phyloP scores from a whole-genome alignment of 2,329 filamentous ascomycete species.

The Phyllosticta citribraziliensis region DNA sequence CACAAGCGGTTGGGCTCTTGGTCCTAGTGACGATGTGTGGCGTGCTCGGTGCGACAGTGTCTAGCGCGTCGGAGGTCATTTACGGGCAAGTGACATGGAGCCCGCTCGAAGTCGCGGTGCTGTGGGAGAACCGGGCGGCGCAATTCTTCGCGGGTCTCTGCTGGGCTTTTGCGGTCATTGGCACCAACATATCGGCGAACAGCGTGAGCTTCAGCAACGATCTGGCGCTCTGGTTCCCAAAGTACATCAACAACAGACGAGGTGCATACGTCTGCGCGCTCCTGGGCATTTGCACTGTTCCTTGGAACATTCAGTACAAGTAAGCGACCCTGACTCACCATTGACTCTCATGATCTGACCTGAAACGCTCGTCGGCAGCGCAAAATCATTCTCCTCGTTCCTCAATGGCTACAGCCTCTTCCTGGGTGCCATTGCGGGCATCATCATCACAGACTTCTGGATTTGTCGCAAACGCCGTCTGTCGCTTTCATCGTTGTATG shows the following conservation, averaged over 20 bases:
- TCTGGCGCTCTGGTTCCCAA: constrained; percentile 9
- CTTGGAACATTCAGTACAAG: constrained; percentile 8
- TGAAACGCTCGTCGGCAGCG: background rate
- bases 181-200: constrained; percentile 14
- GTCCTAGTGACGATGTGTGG: constrained; percentile 5
- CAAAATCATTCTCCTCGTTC: constrained; percentile 26
- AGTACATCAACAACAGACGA: constrained; percentile 15
- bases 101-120: constrained; percentile 17
- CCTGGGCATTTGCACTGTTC: constrained; percentile 21
- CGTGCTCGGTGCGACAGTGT: constrained; percentile 5
- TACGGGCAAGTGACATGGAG: constrained; percentile 14
- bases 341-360: background rate
- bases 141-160: constrained; percentile 8
- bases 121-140: constrained; percentile 11
- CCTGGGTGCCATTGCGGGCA: constrained; percentile 18
- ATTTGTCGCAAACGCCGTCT: constrained; percentile 17
- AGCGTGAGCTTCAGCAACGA: constrained; percentile 10
- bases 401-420: constrained; percentile 20
- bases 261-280: constrained; percentile 27
- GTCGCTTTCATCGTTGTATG: constrained; percentile 19
- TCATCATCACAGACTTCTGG: constrained; percentile 18
- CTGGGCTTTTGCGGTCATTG: constrained; percentile 10
- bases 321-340: constrained; percentile 18
- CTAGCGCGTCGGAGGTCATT: constrained; percentile 8
- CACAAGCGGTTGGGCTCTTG: constrained; percentile 3